phyloP scores from a whole-genome alignment of 2,329 filamentous ascomycete species.

The Exophiala sp. region DNA sequence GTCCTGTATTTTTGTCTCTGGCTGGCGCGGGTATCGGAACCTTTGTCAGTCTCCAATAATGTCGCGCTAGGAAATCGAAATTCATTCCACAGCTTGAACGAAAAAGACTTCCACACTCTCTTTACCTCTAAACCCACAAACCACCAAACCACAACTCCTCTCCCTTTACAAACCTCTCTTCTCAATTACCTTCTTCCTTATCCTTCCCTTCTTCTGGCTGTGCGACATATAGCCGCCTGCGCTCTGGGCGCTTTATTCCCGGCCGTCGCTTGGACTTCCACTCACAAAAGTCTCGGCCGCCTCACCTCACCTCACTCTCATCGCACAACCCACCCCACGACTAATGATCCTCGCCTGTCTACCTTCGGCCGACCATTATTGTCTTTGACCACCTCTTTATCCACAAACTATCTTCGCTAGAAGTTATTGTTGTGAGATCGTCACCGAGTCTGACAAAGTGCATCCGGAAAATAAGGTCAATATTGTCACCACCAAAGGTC shows the following conservation, averaged over 20 bases:
- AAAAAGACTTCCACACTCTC: slow-evolving; percentile 6
- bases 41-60: slow-evolving; percentile 6
- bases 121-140: not conserved
- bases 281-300: slow-evolving; percentile 21
- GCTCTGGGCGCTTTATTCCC: slow-evolving; percentile 4
- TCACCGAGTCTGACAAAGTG: not conserved
- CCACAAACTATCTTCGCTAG: not conserved
- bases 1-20: not conserved
- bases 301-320: slow-evolving; percentile 14
- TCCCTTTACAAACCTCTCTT: slow-evolving; percentile 7
- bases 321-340: not conserved
- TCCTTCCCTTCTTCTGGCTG: slow-evolving; percentile 3
- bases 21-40: not conserved
- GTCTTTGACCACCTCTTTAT: not conserved
- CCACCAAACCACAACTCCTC: slow-evolving; percentile 12
- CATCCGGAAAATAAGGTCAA: not conserved
- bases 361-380: not conserved
- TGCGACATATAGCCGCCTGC: slow-evolving; percentile 7
- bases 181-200: slow-evolving; percentile 5
- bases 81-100: slow-evolving; percentile 13
- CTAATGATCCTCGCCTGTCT: not conserved
- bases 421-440: not conserved
- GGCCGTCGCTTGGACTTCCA: slow-evolving; percentile 7
- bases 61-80: slow-evolving; percentile 24
- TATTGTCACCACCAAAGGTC: not conserved